Evolutionary conservation across 257 asterid species (phyloP).

Genomic region (Primulina tabacum): DNA sequence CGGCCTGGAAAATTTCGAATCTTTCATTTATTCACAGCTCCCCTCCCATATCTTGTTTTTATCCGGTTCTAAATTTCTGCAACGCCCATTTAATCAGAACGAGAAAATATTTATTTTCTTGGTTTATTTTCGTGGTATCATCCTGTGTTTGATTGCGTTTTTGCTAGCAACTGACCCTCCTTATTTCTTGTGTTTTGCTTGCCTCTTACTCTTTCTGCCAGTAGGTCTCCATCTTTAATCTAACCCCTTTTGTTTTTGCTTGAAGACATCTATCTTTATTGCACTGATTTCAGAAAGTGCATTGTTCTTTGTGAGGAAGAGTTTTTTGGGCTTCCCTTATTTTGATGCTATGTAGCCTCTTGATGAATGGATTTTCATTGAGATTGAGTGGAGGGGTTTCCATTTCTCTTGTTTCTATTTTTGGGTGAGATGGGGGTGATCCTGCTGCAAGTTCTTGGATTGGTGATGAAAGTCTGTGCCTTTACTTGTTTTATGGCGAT

Average conservation of each 20-base stretch:
- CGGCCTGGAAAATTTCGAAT: conserved; percentile 25
- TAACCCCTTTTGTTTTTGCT: conserved; percentile 45
- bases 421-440: conserved; percentile 55
- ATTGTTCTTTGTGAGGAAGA: conserved; percentile 16
- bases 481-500: conserved; percentile 47
- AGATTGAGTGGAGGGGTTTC: conserved; percentile 25
- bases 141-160: conserved; percentile 32
- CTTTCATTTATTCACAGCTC: conserved; percentile 25
- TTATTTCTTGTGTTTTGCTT: conserved; percentile 45
- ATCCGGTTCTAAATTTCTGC: conserved; percentile 23
- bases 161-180: conserved; percentile 29
- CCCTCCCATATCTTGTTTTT: conserved; percentile 19
- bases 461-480: conserved; percentile 44
- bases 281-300: conserved; percentile 17
- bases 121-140: conserved; percentile 32
- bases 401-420: conserved; percentile 15
- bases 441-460: conserved; percentile 45
- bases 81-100: conserved; percentile 24
- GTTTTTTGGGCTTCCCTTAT: conserved; percentile 22
- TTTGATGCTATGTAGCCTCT: conserved; percentile 5
- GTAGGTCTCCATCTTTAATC: conserved; percentile 58
- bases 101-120: conserved; percentile 15
- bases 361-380: conserved; percentile 18
- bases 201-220: conserved; percentile 59
- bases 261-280: conserved; percentile 39